Percentiles rank a stretch among this genome's conserved stretches.
phyloP scores from a whole-genome alignment of 2,329 filamentous ascomycete genomes.

The Leptographium galeiforme region DNA sequence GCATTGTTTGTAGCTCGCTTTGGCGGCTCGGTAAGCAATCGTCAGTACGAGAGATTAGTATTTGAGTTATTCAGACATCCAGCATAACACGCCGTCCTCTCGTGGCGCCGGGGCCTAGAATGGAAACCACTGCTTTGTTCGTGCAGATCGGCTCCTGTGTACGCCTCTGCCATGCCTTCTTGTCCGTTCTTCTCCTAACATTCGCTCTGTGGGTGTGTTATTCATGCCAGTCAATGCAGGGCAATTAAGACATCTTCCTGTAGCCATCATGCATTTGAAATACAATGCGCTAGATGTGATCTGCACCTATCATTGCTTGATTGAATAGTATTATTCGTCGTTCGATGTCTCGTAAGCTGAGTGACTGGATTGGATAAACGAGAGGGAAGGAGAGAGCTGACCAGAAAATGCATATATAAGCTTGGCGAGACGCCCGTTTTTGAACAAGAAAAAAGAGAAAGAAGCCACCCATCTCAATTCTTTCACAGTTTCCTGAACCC shows the following conservation, averaged over 20 bases:
- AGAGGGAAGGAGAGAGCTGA: not conserved
- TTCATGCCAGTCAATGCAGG: not conserved
- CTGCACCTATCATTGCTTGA: not conserved
- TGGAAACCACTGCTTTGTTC: not conserved
- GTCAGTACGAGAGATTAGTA: not conserved
- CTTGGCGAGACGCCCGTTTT: not conserved
- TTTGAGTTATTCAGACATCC: not conserved
- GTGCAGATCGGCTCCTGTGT: not conserved
- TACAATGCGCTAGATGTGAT: not conserved
- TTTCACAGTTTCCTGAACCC: not conserved
- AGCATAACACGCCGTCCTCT: not conserved
- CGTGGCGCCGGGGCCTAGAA: not conserved
- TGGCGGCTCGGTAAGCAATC: not conserved
- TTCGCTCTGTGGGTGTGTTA: not conserved
- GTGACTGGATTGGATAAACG: not conserved
- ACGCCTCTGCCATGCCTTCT: not conserved
- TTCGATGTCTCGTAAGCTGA: not conserved
- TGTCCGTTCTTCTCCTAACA: not conserved
- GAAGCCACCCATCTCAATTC: not conserved
- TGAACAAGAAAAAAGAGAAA: not conserved
- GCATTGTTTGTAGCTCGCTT: no score
- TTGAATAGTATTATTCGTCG: not conserved
- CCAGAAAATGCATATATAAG: not conserved
- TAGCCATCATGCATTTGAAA: not conserved
- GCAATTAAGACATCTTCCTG: not conserved